Evolutionary conservation across 73 alveolate species (phyloP), one percentile per base, ranked within the genome.

Genomic region (Paramecium biaurelia): DNA sequence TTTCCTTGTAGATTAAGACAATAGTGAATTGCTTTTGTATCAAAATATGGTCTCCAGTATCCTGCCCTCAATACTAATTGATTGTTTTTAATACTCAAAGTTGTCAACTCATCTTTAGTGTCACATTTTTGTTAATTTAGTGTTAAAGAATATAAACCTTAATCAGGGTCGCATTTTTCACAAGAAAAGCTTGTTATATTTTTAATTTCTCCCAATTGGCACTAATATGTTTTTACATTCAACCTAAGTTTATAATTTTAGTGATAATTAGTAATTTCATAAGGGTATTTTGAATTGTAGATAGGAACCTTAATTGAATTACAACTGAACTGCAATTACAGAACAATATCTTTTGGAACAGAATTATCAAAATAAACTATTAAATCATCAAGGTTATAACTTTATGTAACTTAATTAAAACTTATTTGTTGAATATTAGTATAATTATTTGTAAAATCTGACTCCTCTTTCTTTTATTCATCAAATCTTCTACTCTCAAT

Each of bases 11-110:
- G 23, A 34, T 72, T 53, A 32, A 72, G 24, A n/a, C 93, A 85
- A 18, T 2, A 56, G 1, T 32, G 21, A 14, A 85, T 28, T 23
- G 26, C 30, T 26, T 9, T 45, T 23, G 58, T 26, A 18, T 7
- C 26, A 12, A 56, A 18, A 85, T 85, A 35, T 7, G 85, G 58
- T 72, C 93, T 85, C 93, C 93, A 85, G 37, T 32, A 85, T 2
- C 86, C 85, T 18, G 24, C 18, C 37, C 41, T 85, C 23, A 45
- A 45, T 3, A 45, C 58, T 3, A 45, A 15, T 45, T 45, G 7
- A 45, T 45, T 45, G 2, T 45, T 2, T 45, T 45, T 4, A 14
- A 45, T 14, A 45, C 7, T 15, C 7, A 45, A 12, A 14, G 23
- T 45, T 2, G 58, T 14, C 2, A 45, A 9, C 4, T 45, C 58